Evolutionary conservation across 768 basidiomycete species (phyloP), one percentile per base, ranked within the genome.

Genomic region (Leucocoprinus birnbaumii): DNA sequence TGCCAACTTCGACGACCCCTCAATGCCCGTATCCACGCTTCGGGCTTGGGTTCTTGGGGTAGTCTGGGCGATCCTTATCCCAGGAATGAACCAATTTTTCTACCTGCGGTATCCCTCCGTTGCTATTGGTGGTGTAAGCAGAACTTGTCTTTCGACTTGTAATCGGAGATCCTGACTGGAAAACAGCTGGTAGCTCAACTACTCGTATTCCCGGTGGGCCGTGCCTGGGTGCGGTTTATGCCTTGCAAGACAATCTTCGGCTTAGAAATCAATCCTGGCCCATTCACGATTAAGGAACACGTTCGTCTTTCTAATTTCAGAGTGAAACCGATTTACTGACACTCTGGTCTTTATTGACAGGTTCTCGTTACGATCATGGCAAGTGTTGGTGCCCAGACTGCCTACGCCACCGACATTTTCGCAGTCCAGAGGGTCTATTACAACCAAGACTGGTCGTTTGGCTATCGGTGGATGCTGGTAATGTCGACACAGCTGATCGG

Each of bases 21-120:
- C 68, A 34, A 87, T 88, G 72, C 86, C 86, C 1, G 77, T 72
- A 3, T 77, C 76, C 27, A 80, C 80, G 34, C 37, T 91, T 21
- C 81, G 84, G 46, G 76, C 80, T 4, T 86, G 84, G 83, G 68
- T 79, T 0, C 69, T 86, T 41, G 85, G 85, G 62, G 57, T 83
- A 2, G 21, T 66, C 0, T 85, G 80, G 77, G 73, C 84, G 0
- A 69, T 86, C 59, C 19, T 91, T 48, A 74, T 90, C 19, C 77
- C 88, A 0, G 86, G 87, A 41, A 74, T 89, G 73, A 90, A 90
- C 68, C 87, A 89, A 62, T 89, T 88, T 70, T 89, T 89, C 68
- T 85, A 79, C 66, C 81, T 89, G 60, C 80, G 87, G 25, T 89
- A 81, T 62, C 87, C 87, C 3, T 78, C 78, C 27, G 83, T 90